Evolutionary conservation across 257 asterid genomes (phyloP), one percentile per base, ranked within the genome.

Genomic region (Voacanga thouarsii): DNA sequence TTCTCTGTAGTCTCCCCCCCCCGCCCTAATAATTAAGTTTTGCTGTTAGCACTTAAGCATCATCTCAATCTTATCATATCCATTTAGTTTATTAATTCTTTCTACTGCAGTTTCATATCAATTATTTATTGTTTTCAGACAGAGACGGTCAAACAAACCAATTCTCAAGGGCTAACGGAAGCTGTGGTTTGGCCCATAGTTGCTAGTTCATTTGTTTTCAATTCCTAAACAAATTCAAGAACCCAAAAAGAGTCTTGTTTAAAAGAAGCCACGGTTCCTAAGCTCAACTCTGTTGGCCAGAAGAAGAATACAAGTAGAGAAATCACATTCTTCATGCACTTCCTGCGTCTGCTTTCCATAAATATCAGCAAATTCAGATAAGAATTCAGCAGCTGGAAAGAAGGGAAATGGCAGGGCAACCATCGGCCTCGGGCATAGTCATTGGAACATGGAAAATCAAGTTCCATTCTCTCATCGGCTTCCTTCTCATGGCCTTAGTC

Each of bases 381-480:
- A 65, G 45, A 63, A 63, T 14, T 63, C 44, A 12, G 68, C 9
- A 37, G 15, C 47, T 18, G 49, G 28, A 18, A 21, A 37, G 49
- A 37, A 66, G 24, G 49, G 26, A 33, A 66, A 66, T 66, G 71
- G 71, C 71, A 66, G 71, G 71, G 71, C 16, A 53, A 69, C 74
- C 56, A 71, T 82, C 72, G 23, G n/a, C 53, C 23, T 72, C 76
- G 1, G 76, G 65, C 7, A 24, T 72, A 72, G 63, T 51, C 16
- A 67, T 60, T 6, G 78, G 78, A 59, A 14, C 75, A 26, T 79
- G 87, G 88, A 91, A 86, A 55, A 75, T 92, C 56, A 75, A 93
- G 85, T 83, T 88, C 82, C 94, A 87, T 49, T 84, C 90, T 51
- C 89, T 92, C 11, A 63, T 86, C 15, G 91, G 82, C 3, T 71